Conservation (phyloP, 495 filamentous ascomycete species). For the Podospora pseudopauciseta region DNA sequence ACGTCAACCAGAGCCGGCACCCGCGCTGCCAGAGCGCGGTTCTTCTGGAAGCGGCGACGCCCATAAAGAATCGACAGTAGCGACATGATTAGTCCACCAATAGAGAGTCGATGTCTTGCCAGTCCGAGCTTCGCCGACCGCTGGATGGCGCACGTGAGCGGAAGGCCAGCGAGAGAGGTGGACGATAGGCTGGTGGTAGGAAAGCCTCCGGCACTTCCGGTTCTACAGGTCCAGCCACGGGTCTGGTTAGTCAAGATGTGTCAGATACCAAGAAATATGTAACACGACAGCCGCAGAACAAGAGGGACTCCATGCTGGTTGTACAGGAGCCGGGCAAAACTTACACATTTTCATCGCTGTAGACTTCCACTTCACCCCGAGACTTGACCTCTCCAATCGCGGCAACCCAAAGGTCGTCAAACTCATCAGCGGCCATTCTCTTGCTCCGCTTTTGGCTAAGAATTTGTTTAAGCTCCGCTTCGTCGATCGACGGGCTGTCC, state of each 20-base stretch:
- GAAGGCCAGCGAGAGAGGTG: constrained; percentile 82
- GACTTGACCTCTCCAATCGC: constrained; percentile 81
- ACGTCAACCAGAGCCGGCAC: constrained; percentile 77
- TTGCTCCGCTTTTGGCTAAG: constrained; percentile 69
- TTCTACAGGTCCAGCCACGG: constrained; percentile 66
- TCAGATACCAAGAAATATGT: constrained; percentile 32
- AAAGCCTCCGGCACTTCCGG: constrained; percentile 55
- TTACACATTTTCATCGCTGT: constrained; percentile 56
- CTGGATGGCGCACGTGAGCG: constrained; percentile 81
- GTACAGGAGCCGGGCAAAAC: constrained; percentile 33
- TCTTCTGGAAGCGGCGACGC: constrained; percentile 52
- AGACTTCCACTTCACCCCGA: constrained; percentile 75
- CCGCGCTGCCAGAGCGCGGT: constrained; percentile 59
- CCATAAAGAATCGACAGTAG: constrained; percentile 51
- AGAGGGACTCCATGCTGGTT: not conserved
- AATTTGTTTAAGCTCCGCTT: constrained; percentile 69
- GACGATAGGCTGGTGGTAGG: constrained; percentile 56
- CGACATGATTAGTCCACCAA: constrained; percentile 66
- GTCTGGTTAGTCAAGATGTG: constrained; percentile 69
- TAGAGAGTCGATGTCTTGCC: constrained; percentile 90
- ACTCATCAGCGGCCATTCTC: constrained; percentile 79
- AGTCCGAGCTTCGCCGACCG: constrained; percentile 86
- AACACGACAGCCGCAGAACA: constrained; percentile 3
- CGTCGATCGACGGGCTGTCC: constrained; percentile 62
- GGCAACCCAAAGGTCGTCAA: constrained; percentile 84